A percentile compares a stretch with the other conserved stretches of the same genome.
phyloP scores from a whole-genome alignment of 2,329 filamentous ascomycete species.

The Spiromastix sp. region DNA sequence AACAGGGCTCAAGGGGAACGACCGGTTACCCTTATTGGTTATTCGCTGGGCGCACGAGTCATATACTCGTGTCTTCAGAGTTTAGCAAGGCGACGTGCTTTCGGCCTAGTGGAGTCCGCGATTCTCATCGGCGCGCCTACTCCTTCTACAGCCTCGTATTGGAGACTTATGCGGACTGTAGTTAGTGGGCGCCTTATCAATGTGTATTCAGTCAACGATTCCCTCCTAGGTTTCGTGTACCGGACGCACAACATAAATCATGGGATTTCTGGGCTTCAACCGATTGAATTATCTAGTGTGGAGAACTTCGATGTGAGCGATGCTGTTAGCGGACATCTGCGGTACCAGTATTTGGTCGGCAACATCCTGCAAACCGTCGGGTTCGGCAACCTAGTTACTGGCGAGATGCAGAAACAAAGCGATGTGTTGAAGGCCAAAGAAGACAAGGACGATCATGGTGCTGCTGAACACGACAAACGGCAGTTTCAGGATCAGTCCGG shows the following conservation, averaged over 20 bases:
- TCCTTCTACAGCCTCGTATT: slow-evolving; percentile 60
- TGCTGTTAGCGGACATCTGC: slow-evolving; percentile 57
- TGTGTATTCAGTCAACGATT: slow-evolving; percentile 78
- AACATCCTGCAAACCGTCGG: slow-evolving; percentile 56
- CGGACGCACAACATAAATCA: slow-evolving; percentile 71
- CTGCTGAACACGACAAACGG: too few relatives aligned
- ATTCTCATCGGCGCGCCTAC: slow-evolving; percentile 74
- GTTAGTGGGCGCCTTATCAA: slow-evolving; percentile 78
- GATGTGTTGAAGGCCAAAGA: slow-evolving; percentile 30
- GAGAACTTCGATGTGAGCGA: slow-evolving; percentile 60
- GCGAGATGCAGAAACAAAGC: slow-evolving; percentile 34
- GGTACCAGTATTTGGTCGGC: slow-evolving; percentile 59
- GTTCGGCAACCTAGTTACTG: slow-evolving; percentile 54
- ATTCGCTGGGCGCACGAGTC: slow-evolving; percentile 69
- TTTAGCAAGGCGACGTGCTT: slow-evolving; percentile 67
- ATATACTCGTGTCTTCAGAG: slow-evolving; percentile 73
- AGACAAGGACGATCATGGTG: slow-evolving; percentile 23
- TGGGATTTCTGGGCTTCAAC: slow-evolving; percentile 74
- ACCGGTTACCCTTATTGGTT: slow-evolving; percentile 69
- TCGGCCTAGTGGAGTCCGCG: slow-evolving; percentile 73
- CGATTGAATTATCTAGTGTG: slow-evolving; percentile 42
- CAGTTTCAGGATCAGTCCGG: too few relatives aligned
- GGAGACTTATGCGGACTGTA: slow-evolving; percentile 66
- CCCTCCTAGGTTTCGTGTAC: slow-evolving; percentile 79
- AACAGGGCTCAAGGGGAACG: slow-evolving; percentile 74